These are phyloP conservation scores for Xylariaceae sp. DNA, from an alignment of 2,329 filamentous ascomycete genomes.

Conservation along the genomic window DNA sequence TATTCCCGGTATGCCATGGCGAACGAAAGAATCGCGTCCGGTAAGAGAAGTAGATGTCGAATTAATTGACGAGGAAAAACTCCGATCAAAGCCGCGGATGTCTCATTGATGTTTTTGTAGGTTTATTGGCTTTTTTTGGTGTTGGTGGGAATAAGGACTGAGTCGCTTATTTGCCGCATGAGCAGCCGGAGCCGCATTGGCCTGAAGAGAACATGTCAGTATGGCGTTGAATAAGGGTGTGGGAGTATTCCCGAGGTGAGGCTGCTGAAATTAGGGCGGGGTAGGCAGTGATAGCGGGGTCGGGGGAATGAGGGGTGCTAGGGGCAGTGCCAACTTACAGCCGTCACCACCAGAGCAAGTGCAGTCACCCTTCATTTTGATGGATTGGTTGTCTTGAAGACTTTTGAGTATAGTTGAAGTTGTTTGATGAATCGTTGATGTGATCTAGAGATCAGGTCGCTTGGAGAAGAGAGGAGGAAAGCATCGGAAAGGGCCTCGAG, in stretches of 20 bases:
- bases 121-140: background rate
- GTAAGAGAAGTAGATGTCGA: constrained; percentile 1
- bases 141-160: constrained; percentile 1
- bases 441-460: background rate
- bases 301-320: constrained; percentile 2
- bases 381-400: constrained; percentile 12
- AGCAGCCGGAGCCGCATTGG: constrained; percentile 24
- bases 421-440: background rate
- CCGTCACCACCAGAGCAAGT: constrained; percentile 21
- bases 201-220: constrained; percentile 7
- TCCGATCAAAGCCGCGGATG: constrained; percentile 2
- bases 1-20: background rate
- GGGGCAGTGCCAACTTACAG: constrained; percentile 16
- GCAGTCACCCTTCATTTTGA: constrained; percentile 27
- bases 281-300: constrained; percentile 9
- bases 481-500: background rate
- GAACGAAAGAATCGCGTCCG: background rate
- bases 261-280: constrained; percentile 10
- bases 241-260: background rate
- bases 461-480: background rate
- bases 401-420: background rate
- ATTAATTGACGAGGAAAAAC: background rate
- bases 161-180: constrained; percentile 24
- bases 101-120: background rate
- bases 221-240: constrained; percentile 5